A percentile compares a stretch with the other conserved stretches of the same genome.
Evolutionary conservation across 768 basidiomycete genomes (phyloP).

Genomic region (Suillus tomentosus): DNA sequence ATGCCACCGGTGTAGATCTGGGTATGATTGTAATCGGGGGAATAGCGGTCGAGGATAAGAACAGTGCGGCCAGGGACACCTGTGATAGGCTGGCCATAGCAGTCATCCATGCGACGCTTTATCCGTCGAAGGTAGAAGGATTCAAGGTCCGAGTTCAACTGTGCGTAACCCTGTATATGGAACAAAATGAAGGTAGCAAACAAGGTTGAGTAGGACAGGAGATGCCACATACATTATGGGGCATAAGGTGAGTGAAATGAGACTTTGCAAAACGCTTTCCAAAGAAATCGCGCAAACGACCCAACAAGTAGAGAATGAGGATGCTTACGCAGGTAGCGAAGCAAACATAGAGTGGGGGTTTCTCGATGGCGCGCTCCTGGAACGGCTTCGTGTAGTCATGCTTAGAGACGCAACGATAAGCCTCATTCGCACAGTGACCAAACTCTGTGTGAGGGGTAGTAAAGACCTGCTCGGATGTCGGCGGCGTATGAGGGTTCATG

Average conservation of each 20-base stretch:
- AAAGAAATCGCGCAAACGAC: neutral
- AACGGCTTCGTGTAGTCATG: neutral
- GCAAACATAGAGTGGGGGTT: neutral
- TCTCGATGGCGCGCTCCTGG: neutral
- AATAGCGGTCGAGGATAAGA: neutral
- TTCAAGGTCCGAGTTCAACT: neutral
- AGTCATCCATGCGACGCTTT: neutral
- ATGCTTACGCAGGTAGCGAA: neutral
- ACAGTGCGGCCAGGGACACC: neutral
- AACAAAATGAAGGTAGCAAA: neutral
- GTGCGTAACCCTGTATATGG: neutral
- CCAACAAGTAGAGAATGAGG: neutral
- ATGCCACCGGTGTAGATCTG: neutral
- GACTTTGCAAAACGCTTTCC: neutral
- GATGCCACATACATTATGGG: neutral
- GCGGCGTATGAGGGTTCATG: neutral
- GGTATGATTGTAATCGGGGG: neutral
- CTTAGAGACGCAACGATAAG: neutral
- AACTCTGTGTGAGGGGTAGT: neutral
- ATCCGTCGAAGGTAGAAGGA: neutral
- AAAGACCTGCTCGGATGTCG: neutral
- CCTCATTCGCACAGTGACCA: neutral
- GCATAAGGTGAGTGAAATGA: neutral
- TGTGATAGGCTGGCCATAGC: neutral
- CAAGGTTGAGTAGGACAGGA: neutral